phyloP scores from a whole-genome alignment of 2,329 filamentous ascomycete species.

The Rhytidhysteron rufulum region DNA sequence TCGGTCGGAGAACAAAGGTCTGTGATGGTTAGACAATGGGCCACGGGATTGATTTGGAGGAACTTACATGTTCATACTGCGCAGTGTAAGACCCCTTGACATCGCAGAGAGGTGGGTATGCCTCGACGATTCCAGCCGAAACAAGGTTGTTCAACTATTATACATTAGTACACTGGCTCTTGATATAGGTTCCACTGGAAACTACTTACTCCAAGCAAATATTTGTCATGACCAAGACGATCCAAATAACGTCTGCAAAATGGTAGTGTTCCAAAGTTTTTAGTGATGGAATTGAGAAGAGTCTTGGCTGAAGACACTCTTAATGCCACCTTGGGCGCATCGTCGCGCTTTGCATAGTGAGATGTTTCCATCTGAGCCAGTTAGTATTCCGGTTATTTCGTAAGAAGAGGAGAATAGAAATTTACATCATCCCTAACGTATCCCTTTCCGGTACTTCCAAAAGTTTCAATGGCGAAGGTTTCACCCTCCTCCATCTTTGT shows the following conservation, averaged over 20 bases:
- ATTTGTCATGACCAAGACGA: constrained; percentile 90
- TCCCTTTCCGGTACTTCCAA: constrained; percentile 88
- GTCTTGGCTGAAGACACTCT: constrained; percentile 79
- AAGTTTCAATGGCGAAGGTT: constrained; percentile 92
- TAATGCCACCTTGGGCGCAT: constrained; percentile 72
- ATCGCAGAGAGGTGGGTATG: constrained; percentile 85
- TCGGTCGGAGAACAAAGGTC: constrained; percentile 36
- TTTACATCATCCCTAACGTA: constrained; percentile 79
- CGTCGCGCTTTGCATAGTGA: constrained; percentile 74
- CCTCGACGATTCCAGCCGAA: constrained; percentile 76
- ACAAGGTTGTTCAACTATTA: constrained; percentile 79
- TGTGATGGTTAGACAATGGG: constrained; percentile 14
- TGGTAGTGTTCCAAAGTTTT: constrained; percentile 91
- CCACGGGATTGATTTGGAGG: not conserved
- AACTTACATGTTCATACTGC: constrained; percentile 87
- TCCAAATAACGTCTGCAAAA: constrained; percentile 91
- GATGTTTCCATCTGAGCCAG: constrained; percentile 66
- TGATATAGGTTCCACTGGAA: not conserved
- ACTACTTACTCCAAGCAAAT: constrained; percentile 71
- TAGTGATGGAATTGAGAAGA: constrained; percentile 83
- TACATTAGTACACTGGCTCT: constrained; percentile 1
- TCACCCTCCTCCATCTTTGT: constrained; percentile 99
- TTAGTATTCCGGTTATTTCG: constrained; percentile 11
- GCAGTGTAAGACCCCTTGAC: constrained; percentile 93
- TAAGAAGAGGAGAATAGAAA: constrained; percentile 2